Evolutionary conservation across 352 stramenopile species (phyloP).

Genomic region (Phytophthora pini): DNA sequence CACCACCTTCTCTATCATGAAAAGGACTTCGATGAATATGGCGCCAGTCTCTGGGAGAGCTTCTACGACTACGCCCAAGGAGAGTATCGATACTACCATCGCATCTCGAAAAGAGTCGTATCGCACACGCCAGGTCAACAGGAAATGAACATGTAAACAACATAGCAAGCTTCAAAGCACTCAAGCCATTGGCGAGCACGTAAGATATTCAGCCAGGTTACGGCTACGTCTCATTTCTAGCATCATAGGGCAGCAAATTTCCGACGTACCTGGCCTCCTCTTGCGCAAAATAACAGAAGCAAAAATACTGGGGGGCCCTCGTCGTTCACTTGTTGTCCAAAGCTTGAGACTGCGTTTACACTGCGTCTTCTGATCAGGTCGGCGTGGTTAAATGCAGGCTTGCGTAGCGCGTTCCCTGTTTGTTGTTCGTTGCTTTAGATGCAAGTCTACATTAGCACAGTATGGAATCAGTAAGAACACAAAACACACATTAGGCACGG

Average conservation of each 20-base stretch:
- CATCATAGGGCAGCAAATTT: too few relatives aligned
- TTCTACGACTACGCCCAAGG: conserved; percentile 72
- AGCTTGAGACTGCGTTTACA: too few relatives aligned
- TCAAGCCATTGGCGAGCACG: conserved; percentile 4
- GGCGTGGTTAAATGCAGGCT: background rate
- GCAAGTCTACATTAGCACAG: conserved; percentile 40
- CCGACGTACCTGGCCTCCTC: background rate
- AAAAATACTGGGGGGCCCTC: background rate
- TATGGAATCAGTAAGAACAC: conserved; percentile 34
- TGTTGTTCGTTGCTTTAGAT: conserved; percentile 33
- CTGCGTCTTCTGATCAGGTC: background rate
- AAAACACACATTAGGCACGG: conserved; percentile 32
- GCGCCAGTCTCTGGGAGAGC: conserved; percentile 65
- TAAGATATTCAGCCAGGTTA: conserved; percentile 25
- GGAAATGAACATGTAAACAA: background rate
- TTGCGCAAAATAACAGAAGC: background rate
- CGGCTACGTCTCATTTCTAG: background rate
- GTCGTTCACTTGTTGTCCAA: too few relatives aligned
- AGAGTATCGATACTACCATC: conserved; percentile 73
- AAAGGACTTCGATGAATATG: conserved; percentile 55
- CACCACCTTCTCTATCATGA: conserved; percentile 43
- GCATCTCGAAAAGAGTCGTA: conserved; percentile 69
- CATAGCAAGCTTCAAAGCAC: background rate
- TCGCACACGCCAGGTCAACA: conserved; percentile 17
- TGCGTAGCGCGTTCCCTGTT: conserved; percentile 11